A percentile compares a stretch with the other conserved stretches of the same genome.
Evolutionary conservation across 2,329 filamentous ascomycete genomes (phyloP).

Genomic region (Hymenoscyphus fructigenus): DNA sequence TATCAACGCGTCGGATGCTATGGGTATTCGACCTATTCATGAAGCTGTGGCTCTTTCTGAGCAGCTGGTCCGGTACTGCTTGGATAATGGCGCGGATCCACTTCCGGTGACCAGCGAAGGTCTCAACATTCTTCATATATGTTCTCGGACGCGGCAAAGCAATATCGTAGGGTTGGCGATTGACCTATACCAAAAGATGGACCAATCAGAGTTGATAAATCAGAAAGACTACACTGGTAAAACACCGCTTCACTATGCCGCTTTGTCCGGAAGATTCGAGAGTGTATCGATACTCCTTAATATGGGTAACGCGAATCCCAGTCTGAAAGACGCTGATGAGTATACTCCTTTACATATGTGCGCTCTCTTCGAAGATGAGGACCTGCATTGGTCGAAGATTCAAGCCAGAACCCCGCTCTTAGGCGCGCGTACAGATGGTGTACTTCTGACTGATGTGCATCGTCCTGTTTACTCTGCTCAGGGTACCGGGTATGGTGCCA

Average conservation of each 20-base stretch:
- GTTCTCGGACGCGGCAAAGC: slow-evolving; percentile 5
- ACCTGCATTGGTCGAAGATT: neutral
- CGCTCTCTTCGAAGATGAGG: slow-evolving; percentile 13
- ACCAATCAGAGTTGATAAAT: slow-evolving; percentile 10
- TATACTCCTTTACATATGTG: slow-evolving; percentile 14
- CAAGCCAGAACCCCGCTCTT: neutral
- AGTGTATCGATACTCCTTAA: slow-evolving; percentile 17
- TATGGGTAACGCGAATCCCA: slow-evolving; percentile 13
- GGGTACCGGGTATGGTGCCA: too few species aligned
- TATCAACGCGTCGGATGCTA: slow-evolving; percentile 5
- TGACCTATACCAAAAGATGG: neutral
- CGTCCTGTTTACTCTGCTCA: too few species aligned
- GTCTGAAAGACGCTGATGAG: slow-evolving; percentile 8
- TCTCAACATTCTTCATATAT: slow-evolving; percentile 6
- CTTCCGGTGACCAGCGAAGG: neutral
- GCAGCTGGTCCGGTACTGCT: neutral
- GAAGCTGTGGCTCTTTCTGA: neutral
- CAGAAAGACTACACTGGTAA: slow-evolving; percentile 8
- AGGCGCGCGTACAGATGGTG: too few species aligned
- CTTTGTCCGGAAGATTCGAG: slow-evolving; percentile 17
- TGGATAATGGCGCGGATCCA: slow-evolving; percentile 3
- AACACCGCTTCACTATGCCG: slow-evolving; percentile 20
- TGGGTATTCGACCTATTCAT: slow-evolving; percentile 5
- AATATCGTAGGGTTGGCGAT: slow-evolving; percentile 10
- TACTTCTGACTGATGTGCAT: too few species aligned